Conservation (phyloP, 169 alveolate genomes). For the Plasmodium coatneyi region DNA sequence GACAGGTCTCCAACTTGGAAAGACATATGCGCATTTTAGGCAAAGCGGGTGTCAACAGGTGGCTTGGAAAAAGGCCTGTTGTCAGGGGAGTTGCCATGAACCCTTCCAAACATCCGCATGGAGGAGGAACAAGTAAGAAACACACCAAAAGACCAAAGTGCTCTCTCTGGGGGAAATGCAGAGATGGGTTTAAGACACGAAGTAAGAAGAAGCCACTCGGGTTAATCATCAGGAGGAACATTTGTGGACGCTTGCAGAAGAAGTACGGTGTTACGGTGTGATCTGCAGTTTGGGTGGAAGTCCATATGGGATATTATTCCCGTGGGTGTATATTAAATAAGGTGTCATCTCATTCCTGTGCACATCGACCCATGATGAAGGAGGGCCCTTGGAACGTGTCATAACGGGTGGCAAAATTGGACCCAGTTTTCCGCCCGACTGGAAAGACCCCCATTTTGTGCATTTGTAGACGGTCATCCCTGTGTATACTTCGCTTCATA, state of each 20-base stretch:
- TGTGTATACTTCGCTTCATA: not conserved
- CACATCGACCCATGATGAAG: not conserved
- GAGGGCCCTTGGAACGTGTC: not conserved
- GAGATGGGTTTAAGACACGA: conserved; percentile 86
- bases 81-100: conserved; percentile 91
- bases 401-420: not conserved
- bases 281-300: not conserved
- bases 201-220: conserved; percentile 87
- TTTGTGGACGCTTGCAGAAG: conserved; percentile 86
- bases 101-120: conserved; percentile 90
- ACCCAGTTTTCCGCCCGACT: not conserved
- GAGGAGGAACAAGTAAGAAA: conserved; percentile 88
- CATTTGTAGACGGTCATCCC: not conserved
- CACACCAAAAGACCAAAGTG: conserved; percentile 88
- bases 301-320: not conserved
- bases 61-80: conserved; percentile 89
- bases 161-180: conserved; percentile 88
- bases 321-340: not conserved
- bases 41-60: conserved; percentile 87
- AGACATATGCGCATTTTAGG: conserved; percentile 82
- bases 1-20: conserved; percentile 87
- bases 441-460: not conserved
- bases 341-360: not conserved
- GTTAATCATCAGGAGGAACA: conserved; percentile 84
- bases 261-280: conserved; percentile 81